phyloP scores from a whole-genome alignment of 805 yeast species.

The Saturnispora besseyi region DNA sequence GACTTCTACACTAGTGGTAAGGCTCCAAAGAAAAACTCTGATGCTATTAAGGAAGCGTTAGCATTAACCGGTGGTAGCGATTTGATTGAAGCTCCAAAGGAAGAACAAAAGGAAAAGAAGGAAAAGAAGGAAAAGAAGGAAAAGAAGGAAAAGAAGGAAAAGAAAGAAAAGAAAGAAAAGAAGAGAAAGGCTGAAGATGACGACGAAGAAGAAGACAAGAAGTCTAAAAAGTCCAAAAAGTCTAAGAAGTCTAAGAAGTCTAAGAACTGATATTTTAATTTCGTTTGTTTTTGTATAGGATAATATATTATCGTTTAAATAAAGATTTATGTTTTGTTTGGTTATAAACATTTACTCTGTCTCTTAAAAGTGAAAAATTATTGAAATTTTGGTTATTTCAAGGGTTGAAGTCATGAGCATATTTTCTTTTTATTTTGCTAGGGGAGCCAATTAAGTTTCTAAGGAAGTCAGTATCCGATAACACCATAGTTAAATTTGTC shows the following conservation, averaged over 20 bases:
- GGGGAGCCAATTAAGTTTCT: background rate
- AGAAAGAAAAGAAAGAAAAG: slow-evolving; percentile 15
- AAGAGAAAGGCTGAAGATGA: slow-evolving; percentile 8
- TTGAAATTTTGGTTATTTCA: background rate
- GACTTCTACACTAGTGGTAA: slow-evolving; percentile 94
- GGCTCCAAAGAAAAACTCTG: slow-evolving; percentile 92
- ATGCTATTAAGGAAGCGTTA: slow-evolving; percentile 89
- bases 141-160: slow-evolving; percentile 46
- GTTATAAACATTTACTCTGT: background rate
- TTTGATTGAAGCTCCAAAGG: slow-evolving; percentile 26
- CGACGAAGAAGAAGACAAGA: slow-evolving; percentile 8
- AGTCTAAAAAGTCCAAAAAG: slow-evolving; percentile 14
- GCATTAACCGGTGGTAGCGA: slow-evolving; percentile 42
- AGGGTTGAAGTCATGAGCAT: background rate
- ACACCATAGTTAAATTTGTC: background rate
- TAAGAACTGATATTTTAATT: background rate
- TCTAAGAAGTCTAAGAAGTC: slow-evolving; percentile 10
- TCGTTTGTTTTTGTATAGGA: background rate
- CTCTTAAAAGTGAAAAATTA: background rate
- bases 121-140: slow-evolving; percentile 39
- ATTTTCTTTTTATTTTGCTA: background rate
- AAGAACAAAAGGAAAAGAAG: slow-evolving; percentile 32
- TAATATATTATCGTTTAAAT: slow-evolving; percentile 1
- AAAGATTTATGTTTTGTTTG: slow-evolving; percentile 3
- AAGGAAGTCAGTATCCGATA: background rate